These are phyloP conservation scores for Pseudogymnoascus sp. DNA, from an alignment of 2,329 filamentous ascomycete genomes.

Conservation along the genomic window DNA sequence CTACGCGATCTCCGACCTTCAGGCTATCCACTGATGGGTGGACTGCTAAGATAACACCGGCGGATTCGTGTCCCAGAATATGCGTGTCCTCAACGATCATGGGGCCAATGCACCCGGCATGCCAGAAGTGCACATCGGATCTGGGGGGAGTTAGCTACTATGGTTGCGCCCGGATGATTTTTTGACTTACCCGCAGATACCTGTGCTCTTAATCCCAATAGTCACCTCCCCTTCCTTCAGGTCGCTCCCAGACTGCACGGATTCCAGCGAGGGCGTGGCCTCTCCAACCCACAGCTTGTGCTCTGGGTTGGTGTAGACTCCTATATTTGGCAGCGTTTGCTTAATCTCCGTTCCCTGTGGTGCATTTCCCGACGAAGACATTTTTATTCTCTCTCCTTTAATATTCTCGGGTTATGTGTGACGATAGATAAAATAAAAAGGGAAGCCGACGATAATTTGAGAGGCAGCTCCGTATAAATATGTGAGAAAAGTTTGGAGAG, in stretches of 20 bases:
- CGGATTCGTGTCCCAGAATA: constrained; percentile 90
- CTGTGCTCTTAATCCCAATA: constrained; percentile 83
- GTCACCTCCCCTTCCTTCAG: constrained; percentile 79
- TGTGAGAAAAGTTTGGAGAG: background rate
- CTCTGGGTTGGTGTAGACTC: constrained; percentile 87
- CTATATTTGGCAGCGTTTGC: constrained; percentile 76
- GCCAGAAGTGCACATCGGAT: constrained; percentile 96
- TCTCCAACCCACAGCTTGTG: constrained; percentile 87
- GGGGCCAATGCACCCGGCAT: constrained; percentile 86
- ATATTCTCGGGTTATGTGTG: background rate
- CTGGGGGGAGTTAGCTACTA: constrained; percentile 35
- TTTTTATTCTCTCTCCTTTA: background rate
- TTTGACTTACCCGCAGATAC: constrained; percentile 74
- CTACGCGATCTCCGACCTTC: constrained; percentile 81
- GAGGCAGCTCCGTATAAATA: background rate
- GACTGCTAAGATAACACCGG: constrained; percentile 72
- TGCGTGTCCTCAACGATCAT: constrained; percentile 88
- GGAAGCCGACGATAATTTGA: background rate
- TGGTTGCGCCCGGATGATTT: background rate
- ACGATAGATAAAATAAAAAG: background rate
- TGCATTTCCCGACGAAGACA: constrained; percentile 8
- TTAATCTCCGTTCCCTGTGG: constrained; percentile 23
- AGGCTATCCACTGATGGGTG: constrained; percentile 72
- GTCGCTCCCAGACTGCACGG: constrained; percentile 56
- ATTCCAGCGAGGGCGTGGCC: constrained; percentile 66